A percentile compares a stretch with the other conserved stretches of the same genome.
These are phyloP conservation scores for Wickerhamiella azymoides DNA, from an alignment of 805 yeast species.

Conservation along the genomic window DNA sequence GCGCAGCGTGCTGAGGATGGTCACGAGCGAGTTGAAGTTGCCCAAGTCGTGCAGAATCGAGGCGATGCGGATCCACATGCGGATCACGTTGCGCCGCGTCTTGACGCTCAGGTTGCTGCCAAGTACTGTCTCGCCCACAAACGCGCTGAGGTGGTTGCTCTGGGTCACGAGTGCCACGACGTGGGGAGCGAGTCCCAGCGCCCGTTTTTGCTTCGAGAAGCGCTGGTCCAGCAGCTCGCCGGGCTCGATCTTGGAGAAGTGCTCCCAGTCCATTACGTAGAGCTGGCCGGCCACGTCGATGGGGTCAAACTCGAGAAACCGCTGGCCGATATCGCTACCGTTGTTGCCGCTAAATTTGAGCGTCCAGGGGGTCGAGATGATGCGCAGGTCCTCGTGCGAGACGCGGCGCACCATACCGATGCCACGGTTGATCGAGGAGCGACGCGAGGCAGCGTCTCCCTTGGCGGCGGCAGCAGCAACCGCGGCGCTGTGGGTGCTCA, in stretches of 20 bases:
- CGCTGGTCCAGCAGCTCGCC: slow-evolving; percentile 25
- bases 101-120: slow-evolving; percentile 20
- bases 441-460: background rate
- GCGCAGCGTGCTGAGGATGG: slow-evolving; percentile 25
- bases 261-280: slow-evolving; percentile 23
- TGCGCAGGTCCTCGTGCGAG: slow-evolving; percentile 9
- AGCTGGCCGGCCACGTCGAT: slow-evolving; percentile 25
- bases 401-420: slow-evolving; percentile 8
- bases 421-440: slow-evolving; percentile 5
- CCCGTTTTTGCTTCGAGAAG: slow-evolving; percentile 21
- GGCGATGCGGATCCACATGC: slow-evolving; percentile 28
- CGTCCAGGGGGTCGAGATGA: slow-evolving; percentile 8
- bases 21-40: slow-evolving; percentile 24
- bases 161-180: slow-evolving; percentile 20
- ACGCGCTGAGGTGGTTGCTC: slow-evolving; percentile 26
- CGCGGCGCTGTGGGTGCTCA: background rate
- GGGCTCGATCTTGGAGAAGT: slow-evolving; percentile 21
- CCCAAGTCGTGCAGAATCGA: slow-evolving; percentile 22
- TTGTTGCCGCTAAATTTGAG: slow-evolving; percentile 4
- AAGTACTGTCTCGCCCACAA: slow-evolving; percentile 26
- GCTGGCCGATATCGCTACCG: slow-evolving; percentile 6
- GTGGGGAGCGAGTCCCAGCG: slow-evolving; percentile 23
- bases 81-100: slow-evolving; percentile 23
- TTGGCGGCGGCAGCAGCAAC: background rate
- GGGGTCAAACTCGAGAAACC: slow-evolving; percentile 21